Percentiles rank a stretch among this genome's conserved stretches.
Conservation (phyloP, 2,329 filamentous ascomycete species). For the Grosmannia penicillata region DNA sequence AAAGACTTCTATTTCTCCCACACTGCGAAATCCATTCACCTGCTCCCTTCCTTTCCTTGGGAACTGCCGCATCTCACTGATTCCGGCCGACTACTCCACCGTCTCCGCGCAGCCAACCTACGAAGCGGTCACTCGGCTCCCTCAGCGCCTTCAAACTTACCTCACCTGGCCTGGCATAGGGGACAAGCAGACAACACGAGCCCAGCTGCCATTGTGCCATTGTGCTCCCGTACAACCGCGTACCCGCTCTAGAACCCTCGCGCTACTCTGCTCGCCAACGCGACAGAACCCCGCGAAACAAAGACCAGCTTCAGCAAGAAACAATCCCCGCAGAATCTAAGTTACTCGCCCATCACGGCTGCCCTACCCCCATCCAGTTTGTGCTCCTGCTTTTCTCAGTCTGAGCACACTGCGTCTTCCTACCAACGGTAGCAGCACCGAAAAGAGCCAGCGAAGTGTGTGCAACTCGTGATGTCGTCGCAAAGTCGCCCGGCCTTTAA, state of each 20-base stretch:
- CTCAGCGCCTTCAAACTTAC: too few relatives aligned
- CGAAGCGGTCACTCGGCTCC: too few relatives aligned
- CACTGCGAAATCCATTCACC: background rate
- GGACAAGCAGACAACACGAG: too few relatives aligned
- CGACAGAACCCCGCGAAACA: background rate
- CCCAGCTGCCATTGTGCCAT: too few relatives aligned
- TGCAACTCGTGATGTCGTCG: slow-evolving; percentile 46
- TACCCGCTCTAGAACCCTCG: too few relatives aligned
- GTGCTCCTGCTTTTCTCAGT: slow-evolving; percentile 8
- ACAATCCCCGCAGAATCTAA: background rate
- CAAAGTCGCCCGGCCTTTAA: slow-evolving; percentile 82
- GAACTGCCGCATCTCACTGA: background rate
- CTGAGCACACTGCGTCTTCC: slow-evolving; percentile 6
- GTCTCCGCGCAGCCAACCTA: too few relatives aligned
- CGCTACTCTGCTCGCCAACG: background rate
- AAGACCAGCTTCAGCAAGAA: background rate
- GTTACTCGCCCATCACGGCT: slow-evolving; percentile 20
- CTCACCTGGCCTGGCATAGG: too few relatives aligned
- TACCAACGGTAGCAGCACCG: slow-evolving; percentile 14
- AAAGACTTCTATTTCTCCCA: background rate
- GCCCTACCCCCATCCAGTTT: slow-evolving; percentile 11
- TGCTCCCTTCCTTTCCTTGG: background rate
- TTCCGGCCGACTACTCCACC: background rate
- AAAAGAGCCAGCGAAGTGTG: background rate
- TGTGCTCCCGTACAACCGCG: too few relatives aligned